phyloP scores from a whole-genome alignment of 495 filamentous ascomycete species.

The Monascus purpureus region DNA sequence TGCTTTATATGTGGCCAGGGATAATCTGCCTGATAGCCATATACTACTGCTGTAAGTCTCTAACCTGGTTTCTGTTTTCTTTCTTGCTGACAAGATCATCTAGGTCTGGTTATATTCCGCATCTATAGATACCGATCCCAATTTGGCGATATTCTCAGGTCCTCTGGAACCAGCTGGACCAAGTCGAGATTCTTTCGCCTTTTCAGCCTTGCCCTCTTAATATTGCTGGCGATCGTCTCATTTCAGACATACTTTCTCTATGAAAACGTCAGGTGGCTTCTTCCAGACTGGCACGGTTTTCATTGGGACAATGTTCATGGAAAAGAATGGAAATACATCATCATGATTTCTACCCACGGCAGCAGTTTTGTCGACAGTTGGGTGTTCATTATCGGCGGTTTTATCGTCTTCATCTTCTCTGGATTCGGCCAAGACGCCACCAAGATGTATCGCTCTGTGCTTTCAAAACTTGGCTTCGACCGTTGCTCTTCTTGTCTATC shows the following conservation, averaged over 20 bases:
- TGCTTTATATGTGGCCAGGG: constrained; percentile 53
- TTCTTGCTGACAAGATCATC: constrained; percentile 4
- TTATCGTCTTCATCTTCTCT: constrained; percentile 62
- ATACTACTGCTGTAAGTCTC: constrained; percentile 59
- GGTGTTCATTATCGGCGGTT: constrained; percentile 44
- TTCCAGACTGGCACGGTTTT: constrained; percentile 29
- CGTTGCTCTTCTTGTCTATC: constrained; percentile 10
- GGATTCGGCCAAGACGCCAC: constrained; percentile 65
- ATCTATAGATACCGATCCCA: constrained; percentile 50
- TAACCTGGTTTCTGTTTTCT: background rate
- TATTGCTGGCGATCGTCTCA: constrained; percentile 56
- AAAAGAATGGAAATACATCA: constrained; percentile 43
- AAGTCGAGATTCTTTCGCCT: constrained; percentile 66
- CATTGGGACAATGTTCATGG: constrained; percentile 41
- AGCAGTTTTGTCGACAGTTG: constrained; percentile 49
- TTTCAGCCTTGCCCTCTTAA: constrained; percentile 54
- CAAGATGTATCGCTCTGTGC: constrained; percentile 48
- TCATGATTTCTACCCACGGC: constrained; percentile 44
- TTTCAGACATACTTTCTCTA: constrained; percentile 46
- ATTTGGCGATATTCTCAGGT: constrained; percentile 43
- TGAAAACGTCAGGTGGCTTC: constrained; percentile 29
- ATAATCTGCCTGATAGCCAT: constrained; percentile 48
- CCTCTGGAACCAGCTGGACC: constrained; percentile 40
- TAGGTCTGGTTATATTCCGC: constrained; percentile 51
- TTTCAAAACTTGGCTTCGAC: constrained; percentile 15